phyloP scores from a whole-genome alignment of 2,329 filamentous ascomycete species.

The Claviceps pazoutovae region DNA sequence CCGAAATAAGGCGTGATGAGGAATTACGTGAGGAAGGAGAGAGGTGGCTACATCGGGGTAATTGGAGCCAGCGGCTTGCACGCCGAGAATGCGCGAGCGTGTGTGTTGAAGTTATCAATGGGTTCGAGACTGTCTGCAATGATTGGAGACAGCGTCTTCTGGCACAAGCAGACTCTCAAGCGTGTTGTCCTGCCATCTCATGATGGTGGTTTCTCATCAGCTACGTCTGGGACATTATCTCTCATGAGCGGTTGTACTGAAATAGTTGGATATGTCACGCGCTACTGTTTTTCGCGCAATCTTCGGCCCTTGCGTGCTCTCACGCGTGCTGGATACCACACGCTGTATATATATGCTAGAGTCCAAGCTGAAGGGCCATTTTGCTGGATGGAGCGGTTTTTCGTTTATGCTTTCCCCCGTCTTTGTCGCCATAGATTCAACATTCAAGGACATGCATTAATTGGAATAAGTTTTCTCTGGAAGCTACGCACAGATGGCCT shows the following conservation, averaged over 20 bases:
- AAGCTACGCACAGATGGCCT: background rate
- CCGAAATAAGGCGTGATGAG: conserved; percentile 71
- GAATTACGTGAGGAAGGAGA: conserved; percentile 73
- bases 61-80: conserved; percentile 66
- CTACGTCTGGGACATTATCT: background rate
- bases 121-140: conserved; percentile 84
- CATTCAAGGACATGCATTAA: background rate
- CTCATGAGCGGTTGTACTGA: background rate
- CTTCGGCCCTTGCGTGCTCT: background rate
- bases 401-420: background rate
- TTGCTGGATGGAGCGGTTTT: background rate
- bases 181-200: conserved; percentile 10
- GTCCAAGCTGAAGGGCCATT: background rate
- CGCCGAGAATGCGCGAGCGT: conserved; percentile 70
- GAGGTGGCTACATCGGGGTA: conserved; percentile 64
- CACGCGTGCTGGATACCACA: background rate
- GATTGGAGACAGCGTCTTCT: conserved; percentile 67
- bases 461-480: background rate
- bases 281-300: background rate
- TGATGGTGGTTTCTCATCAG: background rate
- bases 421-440: background rate
- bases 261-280: background rate
- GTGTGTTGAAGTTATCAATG: conserved; percentile 77
- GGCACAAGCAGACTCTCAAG: conserved; percentile 42
- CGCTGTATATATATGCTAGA: background rate